Conservation (phyloP, 2,329 filamentous ascomycete species). For the Fusarium sarcochroum region DNA sequence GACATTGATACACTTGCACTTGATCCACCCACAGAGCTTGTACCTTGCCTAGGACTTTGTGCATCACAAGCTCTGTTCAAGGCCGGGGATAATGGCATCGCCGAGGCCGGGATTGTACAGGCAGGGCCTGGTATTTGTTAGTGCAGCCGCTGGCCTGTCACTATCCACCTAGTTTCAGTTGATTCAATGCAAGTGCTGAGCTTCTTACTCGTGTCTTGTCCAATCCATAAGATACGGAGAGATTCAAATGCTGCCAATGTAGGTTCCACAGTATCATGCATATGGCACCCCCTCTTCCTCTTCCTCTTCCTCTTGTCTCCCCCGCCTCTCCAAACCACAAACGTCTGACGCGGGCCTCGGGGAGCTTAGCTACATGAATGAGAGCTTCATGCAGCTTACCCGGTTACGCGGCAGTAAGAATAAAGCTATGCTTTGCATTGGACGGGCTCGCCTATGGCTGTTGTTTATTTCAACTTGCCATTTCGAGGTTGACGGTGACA, state of each 20-base stretch:
- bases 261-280: slow-evolving; percentile 16
- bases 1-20: slow-evolving; percentile 18
- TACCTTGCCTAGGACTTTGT: slow-evolving; percentile 27
- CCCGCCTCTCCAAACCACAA: slow-evolving; percentile 17
- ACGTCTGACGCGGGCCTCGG: slow-evolving; percentile 24
- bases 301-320: slow-evolving; percentile 2
- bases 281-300: slow-evolving; percentile 1
- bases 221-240: background rate
- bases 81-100: background rate
- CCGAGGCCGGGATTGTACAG: background rate
- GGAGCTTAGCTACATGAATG: slow-evolving; percentile 12
- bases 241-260: background rate
- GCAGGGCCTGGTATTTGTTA: slow-evolving; percentile 9
- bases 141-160: background rate
- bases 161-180: too few relatives aligned
- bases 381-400: slow-evolving; percentile 29
- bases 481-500: background rate
- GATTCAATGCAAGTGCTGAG: too few relatives aligned
- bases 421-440: background rate
- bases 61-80: slow-evolving; percentile 21
- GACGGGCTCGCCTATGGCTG: background rate
- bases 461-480: background rate
- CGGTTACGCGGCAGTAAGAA: background rate
- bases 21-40: slow-evolving; percentile 25
- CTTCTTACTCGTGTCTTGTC: too few relatives aligned